Evolutionary conservation across 306 rosid species (phyloP).

Genomic region (Comarum palustre): DNA sequence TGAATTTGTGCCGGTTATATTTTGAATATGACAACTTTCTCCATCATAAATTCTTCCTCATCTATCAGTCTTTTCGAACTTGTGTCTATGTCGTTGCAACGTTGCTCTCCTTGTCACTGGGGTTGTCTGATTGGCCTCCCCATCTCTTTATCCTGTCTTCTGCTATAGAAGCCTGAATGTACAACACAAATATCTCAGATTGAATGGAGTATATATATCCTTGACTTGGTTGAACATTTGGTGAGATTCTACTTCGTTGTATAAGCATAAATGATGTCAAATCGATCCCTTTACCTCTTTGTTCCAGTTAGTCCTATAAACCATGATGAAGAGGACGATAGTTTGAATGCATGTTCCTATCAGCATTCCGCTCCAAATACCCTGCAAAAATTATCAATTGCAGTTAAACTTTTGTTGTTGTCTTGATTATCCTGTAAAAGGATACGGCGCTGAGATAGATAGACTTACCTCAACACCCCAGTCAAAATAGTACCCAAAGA

Average conservation of each 20-base stretch:
- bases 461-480: slow-evolving; percentile 54
- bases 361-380: slow-evolving; percentile 79
- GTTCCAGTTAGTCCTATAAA: slow-evolving; percentile 70
- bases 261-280: neutral
- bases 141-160: slow-evolving; percentile 49
- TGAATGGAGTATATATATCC: neutral
- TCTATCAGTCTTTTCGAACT: neutral
- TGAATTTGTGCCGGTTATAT: neutral
- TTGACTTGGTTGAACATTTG: neutral
- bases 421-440: neutral
- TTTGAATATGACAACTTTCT: neutral
- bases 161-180: slow-evolving; percentile 45
- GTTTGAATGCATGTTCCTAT: slow-evolving; percentile 67
- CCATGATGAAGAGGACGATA: slow-evolving; percentile 46
- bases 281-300: slow-evolving; percentile 47
- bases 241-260: neutral
- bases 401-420: neutral
- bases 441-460: no score
- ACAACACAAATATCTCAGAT: neutral
- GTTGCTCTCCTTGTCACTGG: neutral
- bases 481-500: slow-evolving; percentile 47
- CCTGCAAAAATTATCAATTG: slow-evolving; percentile 32
- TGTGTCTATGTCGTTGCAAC: neutral
- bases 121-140: slow-evolving; percentile 33
- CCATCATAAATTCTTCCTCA: neutral